Base-by-base conservation (phyloP, 768 basidiomycete genomes). In the Arthromyces matolae region DNA sequence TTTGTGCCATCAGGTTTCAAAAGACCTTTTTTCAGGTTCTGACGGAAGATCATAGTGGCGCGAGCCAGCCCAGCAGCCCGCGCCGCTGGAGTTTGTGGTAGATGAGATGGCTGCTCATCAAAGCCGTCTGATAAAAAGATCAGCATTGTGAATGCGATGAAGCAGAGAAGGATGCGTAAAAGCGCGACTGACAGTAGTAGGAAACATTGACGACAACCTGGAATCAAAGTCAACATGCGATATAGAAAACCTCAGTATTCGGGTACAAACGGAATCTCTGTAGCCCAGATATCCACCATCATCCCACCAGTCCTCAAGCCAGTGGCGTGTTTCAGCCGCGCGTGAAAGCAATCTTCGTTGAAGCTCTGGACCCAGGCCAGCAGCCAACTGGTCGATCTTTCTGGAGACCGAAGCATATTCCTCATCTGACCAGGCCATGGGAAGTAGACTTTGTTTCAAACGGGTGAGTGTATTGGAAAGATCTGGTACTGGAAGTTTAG, bases 231-330 rank as follows among this genome's bases (percentile, higher is more conserved):
- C 22, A 43, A 13, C 25, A 39, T 20, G 20, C 3, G 4, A 8
- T 16, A 20, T n/a, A 27, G 8, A 45, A n/a, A 9, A 42, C 23
- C 25, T n/a, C 3, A 16, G 14, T 49, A 2, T 38, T 3, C 16
- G 42, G 42, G 20, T 19, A 60, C 82, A 43, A 55, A 89, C 89
- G 41, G 90, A 84, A 56, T 94, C 93, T 43, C 93, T 72, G 63
- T 93, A 97, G 4, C 81, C 77, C 57, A 93, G 73, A 60, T 96
- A 97, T 1, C 72, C 89, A 13, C 61, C 64, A 54, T 90, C 84
- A 62, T 97, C 93, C 93, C 94, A 97, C 92, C 94, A 96, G 49
- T 89, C 80, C 56, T 91, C 89, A 20, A 97, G 71, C 93, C 93
- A 97, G 57, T 91, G 87, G 29, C 75, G 71, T 36, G 70, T 77